Conservation (phyloP, 225 moss, liverwort and hornwort genomes). For the Marchantia polymorpha region DNA sequence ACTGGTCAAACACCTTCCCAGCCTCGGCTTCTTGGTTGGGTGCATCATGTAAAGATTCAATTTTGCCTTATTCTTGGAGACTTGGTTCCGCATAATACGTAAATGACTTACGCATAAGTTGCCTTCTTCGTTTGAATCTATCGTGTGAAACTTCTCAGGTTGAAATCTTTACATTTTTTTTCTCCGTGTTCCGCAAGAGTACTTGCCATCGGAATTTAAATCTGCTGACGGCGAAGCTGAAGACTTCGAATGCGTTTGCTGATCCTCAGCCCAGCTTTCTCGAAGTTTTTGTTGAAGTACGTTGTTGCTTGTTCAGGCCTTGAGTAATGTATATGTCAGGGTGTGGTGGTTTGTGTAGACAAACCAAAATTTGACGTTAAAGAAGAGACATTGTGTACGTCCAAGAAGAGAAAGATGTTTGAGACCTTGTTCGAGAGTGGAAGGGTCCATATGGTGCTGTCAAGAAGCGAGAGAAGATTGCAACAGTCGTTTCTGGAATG, state of each 20-base stretch:
- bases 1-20: neutral
- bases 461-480: neutral
- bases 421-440: neutral
- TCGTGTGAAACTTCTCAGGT: no score
- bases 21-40: neutral
- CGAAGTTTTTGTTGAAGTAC: neutral
- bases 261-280: neutral
- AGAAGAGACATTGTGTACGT: neutral
- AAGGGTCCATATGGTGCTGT: neutral
- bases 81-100: neutral
- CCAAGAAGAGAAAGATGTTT: neutral
- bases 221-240: no score
- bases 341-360: constrained; percentile 27
- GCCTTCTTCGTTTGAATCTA: no score
- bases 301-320: constrained; percentile 21
- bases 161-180: no score
- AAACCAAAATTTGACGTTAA: constrained; percentile 13
- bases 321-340: constrained; percentile 18
- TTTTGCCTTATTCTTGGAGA: neutral
- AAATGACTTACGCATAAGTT: no score
- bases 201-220: no score
- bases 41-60: neutral
- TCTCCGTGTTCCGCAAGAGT: no score
- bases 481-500: neutral
- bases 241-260: no score